Evolutionary conservation across 2,329 filamentous ascomycete species (phyloP), one percentile per base, ranked within the genome.

Genomic region (Didymella pomorum): DNA sequence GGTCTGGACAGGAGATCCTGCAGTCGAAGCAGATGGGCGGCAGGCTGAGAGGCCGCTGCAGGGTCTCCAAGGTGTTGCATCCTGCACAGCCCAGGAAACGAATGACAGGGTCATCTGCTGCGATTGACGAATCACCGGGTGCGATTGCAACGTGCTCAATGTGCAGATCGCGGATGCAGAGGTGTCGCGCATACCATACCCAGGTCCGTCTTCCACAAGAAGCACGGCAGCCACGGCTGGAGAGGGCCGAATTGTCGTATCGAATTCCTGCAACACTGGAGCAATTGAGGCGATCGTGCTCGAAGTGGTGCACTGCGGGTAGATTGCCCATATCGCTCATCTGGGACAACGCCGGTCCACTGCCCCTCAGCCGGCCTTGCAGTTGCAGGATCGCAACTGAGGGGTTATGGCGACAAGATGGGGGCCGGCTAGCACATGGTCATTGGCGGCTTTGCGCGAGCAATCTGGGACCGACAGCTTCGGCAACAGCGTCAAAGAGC

Each of bases 111-210:
- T 69, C 64, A 66, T 63, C 60, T 71, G 63, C 52, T 60, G 60
- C 66, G 62, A 75, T 75, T 74, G 73, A 61, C 73, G 71, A 73
- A 76, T 76, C 71, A 67, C 63, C 67, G 60, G 64, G 61, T 62
- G 55, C 65, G 66, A 65, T 63, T 61, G 60, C 61, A 57, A 62
- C 57, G 60, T 68, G 59, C 60, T 67, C 61, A 66, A 58, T 61
- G 57, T 56, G 70, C 65, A 72, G 71, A 74, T 73, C 69, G 65
- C 66, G 63, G 60, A 62, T 59, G 62, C 63, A 63, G 56, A 64
- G 48, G 63, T 68, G 67, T 66, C 64, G 66, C 68, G 65, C 65
- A 70, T 66, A 49, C 47, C 65, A 70, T 66, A 49, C 47, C 42
- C 46, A 59, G 51, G 25, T 59, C 28, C 42, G 37, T 54, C 26